A percentile compares a stretch with the other conserved stretches of the same genome.
Evolutionary conservation across 768 basidiomycete genomes (phyloP).

Genomic region (Lactifluus piperatus): DNA sequence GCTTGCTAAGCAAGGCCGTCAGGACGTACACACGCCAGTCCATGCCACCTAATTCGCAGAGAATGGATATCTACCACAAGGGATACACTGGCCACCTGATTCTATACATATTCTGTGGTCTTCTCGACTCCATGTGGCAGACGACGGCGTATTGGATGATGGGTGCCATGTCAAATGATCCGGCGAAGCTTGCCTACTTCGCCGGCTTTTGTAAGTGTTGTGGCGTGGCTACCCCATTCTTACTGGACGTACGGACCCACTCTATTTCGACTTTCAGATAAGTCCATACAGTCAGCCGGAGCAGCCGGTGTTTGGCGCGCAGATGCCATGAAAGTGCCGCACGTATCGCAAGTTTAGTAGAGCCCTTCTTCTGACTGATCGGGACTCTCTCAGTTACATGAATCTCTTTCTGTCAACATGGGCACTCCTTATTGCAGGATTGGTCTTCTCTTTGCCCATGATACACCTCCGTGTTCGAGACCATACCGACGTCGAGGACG

Average conservation of each 20-base stretch:
- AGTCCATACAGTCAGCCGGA: conserved; percentile 70
- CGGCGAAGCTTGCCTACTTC: conserved; percentile 70
- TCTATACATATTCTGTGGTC: conserved; percentile 64
- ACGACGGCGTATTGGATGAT: conserved; percentile 76
- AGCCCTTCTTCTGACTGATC: not conserved
- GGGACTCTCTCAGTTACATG: conserved; percentile 39
- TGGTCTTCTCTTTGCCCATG: conserved; percentile 66
- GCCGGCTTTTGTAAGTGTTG: conserved; percentile 76
- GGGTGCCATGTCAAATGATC: conserved; percentile 81
- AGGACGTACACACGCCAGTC: conserved; percentile 54
- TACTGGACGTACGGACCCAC: not conserved
- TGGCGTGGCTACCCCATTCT: no score
- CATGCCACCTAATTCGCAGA: conserved; percentile 30
- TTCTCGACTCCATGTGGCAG: conserved; percentile 83
- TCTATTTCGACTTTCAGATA: conserved; percentile 35
- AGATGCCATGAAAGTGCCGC: conserved; percentile 57
- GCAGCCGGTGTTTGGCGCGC: conserved; percentile 66
- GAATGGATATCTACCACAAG: conserved; percentile 52
- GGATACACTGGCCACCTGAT: conserved; percentile 47
- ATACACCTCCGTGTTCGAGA: conserved; percentile 62
- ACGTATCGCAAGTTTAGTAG: conserved; percentile 25
- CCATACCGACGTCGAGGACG: conserved; percentile 44
- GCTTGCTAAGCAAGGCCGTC: conserved; percentile 16
- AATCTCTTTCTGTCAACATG: conserved; percentile 68
- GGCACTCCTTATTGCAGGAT: conserved; percentile 56